Percentiles rank a stretch among this genome's conserved stretches.
Conservation (phyloP, 108 stramenopile species). For the Nitzschia inconspicua region DNA sequence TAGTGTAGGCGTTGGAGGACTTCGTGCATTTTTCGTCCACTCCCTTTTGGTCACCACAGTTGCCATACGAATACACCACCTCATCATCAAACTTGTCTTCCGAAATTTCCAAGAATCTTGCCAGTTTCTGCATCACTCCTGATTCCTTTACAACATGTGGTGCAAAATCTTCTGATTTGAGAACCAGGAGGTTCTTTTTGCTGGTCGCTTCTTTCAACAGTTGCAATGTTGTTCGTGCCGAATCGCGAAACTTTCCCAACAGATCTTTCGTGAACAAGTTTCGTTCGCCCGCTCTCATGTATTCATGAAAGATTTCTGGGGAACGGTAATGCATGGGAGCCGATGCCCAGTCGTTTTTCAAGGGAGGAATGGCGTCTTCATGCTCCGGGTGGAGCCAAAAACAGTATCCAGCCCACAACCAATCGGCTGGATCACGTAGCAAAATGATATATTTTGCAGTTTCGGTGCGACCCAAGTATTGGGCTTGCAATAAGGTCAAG, state of each 20-base stretch:
- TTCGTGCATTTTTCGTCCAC: too few species aligned
- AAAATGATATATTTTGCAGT: conserved; percentile 14
- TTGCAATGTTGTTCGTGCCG: too few species aligned
- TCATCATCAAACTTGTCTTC: conserved; percentile 4
- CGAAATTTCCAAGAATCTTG: conserved; percentile 3
- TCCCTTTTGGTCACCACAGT: conserved; percentile 29
- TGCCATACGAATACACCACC: neutral
- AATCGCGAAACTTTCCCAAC: too few species aligned
- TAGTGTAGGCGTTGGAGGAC: too few species aligned
- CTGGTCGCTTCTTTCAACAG: too few species aligned
- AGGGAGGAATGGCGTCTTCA: neutral
- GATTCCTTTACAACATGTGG: neutral
- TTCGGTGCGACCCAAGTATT: too few species aligned
- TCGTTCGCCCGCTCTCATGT: too few species aligned
- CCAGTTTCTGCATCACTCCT: conserved; percentile 13
- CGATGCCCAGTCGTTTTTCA: neutral
- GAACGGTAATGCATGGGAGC: neutral
- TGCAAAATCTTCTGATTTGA: conserved; percentile 20
- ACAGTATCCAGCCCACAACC: conserved; percentile 13
- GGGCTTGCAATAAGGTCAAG: too few species aligned
- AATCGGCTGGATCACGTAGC: conserved; percentile 25
- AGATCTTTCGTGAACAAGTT: too few species aligned
- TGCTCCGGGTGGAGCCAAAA: conserved; percentile 5
- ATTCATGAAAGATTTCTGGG: conserved; percentile 26
- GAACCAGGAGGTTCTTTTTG: conserved; percentile 10